These are phyloP conservation scores for Paecilomyces sp. DNA, from an alignment of 2,329 filamentous ascomycete species.

Conservation along the genomic window DNA sequence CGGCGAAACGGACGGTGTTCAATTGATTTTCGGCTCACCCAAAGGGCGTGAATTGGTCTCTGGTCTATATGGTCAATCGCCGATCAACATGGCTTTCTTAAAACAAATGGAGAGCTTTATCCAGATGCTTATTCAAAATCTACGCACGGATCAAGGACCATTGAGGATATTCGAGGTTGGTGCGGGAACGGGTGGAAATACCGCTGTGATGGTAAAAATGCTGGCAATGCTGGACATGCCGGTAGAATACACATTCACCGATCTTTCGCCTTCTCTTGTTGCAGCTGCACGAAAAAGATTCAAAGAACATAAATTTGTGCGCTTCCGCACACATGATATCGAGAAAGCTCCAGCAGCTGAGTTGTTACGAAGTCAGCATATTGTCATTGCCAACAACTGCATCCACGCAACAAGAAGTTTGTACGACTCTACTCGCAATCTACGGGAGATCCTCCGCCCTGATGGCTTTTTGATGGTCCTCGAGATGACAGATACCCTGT, in stretches of 20 bases:
- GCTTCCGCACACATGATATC: constrained; percentile 23
- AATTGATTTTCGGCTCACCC: constrained; percentile 31
- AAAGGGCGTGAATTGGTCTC: constrained; percentile 20
- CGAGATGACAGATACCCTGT: constrained; percentile 22
- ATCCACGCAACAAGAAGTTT: constrained; percentile 25
- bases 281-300: constrained; percentile 24
- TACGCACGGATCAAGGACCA: constrained; percentile 1
- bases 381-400: constrained; percentile 23
- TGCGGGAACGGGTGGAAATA: constrained; percentile 33
- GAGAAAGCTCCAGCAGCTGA: constrained; percentile 19
- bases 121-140: background rate
- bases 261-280: constrained; percentile 30
- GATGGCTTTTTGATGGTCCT: constrained; percentile 23
- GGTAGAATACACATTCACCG: constrained; percentile 35
- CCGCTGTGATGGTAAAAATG: constrained; percentile 18
- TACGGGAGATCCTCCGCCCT: constrained; percentile 16
- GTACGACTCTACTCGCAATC: constrained; percentile 8
- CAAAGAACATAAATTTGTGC: constrained; percentile 22
- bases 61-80: constrained; percentile 28
- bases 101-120: constrained; percentile 16
- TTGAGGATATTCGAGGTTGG: constrained; percentile 30
- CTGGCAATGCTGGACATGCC: constrained; percentile 19
- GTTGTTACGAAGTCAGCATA: constrained; percentile 10
- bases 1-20: constrained; percentile 29
- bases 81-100: constrained; percentile 13